phyloP scores from a whole-genome alignment of 495 filamentous ascomycete species.

The Xylaria palmicola region DNA sequence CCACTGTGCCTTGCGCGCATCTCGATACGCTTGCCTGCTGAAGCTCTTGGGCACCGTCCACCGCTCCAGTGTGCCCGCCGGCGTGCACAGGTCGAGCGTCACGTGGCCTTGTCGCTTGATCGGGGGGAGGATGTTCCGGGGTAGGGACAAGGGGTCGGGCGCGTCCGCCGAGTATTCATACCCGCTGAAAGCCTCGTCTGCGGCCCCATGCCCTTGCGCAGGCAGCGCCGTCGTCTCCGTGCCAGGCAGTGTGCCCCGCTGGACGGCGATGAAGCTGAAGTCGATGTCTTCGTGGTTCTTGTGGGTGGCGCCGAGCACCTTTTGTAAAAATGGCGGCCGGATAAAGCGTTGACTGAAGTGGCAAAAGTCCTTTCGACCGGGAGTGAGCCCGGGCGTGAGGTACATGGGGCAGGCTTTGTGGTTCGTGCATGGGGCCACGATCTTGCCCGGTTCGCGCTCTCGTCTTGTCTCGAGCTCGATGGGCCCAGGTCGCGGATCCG shows the following conservation, averaged over 20 bases:
- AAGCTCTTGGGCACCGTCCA: slow-evolving; percentile 87
- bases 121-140: slow-evolving; percentile 73
- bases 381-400: slow-evolving; percentile 59
- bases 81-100: slow-evolving; percentile 87
- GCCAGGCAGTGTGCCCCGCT: slow-evolving; percentile 57
- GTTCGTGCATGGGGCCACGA: slow-evolving; percentile 94
- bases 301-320: slow-evolving; percentile 63
- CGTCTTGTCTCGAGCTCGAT: slow-evolving; percentile 31
- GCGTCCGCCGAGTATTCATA: slow-evolving; percentile 32
- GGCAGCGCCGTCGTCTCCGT: slow-evolving; percentile 46
- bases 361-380: slow-evolving; percentile 83
- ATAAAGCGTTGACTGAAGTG: slow-evolving; percentile 88
- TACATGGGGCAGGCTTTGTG: slow-evolving; percentile 90
- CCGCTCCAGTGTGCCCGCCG: slow-evolving; percentile 80
- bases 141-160: slow-evolving; percentile 66
- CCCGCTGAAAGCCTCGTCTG: slow-evolving; percentile 40
- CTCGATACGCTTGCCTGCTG: slow-evolving; percentile 76
- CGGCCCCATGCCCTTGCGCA: slow-evolving; percentile 23
- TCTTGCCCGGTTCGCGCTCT: slow-evolving; percentile 72
- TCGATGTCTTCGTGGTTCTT: slow-evolving; percentile 87
- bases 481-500: slow-evolving; percentile 32
- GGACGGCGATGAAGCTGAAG: slow-evolving; percentile 87
- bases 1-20: slow-evolving; percentile 88
- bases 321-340: slow-evolving; percentile 77
- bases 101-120: slow-evolving; percentile 87